phyloP scores from a whole-genome alignment of 139 green algal genomes.

The Tetradesmus obliquus region DNA sequence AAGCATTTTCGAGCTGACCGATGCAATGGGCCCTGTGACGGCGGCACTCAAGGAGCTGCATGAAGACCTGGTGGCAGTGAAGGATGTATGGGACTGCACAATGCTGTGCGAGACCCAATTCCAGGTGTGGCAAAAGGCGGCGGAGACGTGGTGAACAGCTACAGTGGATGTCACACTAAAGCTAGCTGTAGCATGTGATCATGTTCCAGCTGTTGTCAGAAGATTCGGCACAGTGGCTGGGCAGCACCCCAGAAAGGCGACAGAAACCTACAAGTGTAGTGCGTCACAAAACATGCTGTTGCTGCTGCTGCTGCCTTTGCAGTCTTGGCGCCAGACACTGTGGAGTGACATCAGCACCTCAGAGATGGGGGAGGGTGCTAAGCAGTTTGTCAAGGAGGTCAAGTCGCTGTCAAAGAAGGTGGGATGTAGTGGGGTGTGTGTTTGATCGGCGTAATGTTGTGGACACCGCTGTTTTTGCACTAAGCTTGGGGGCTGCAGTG shows the following conservation, averaged over 20 bases:
- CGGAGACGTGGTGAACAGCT: not conserved
- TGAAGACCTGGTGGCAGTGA: conserved; percentile 80
- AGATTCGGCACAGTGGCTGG: not conserved
- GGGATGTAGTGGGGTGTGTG: not conserved
- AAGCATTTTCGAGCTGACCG: conserved; percentile 88
- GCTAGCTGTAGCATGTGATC: not conserved
- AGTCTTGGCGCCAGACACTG: conserved; percentile 76
- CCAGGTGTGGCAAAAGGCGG: conserved; percentile 26
- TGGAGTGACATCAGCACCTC: conserved; percentile 86
- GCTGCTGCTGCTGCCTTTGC: not conserved
- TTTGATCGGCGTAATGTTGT: not conserved
- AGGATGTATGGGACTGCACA: conserved; percentile 85
- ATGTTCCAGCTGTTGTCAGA: not conserved
- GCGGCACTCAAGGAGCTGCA: conserved; percentile 59
- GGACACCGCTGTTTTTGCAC: not conserved
- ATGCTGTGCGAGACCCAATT: conserved; percentile 81
- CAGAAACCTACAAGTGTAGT: not conserved
- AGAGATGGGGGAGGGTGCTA: conserved; percentile 89
- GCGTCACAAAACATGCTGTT: not conserved
- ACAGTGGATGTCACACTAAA: not conserved
- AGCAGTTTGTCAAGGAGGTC: conserved; percentile 88
- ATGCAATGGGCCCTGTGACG: conserved; percentile 53
- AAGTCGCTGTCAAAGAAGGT: conserved; percentile 71
- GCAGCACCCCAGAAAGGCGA: not conserved
- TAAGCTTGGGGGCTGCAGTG: too few relatives aligned